Evolutionary conservation across 441 rosid genomes (phyloP), one percentile per base, ranked within the genome.

Genomic region (Flueggea neowawraea): DNA sequence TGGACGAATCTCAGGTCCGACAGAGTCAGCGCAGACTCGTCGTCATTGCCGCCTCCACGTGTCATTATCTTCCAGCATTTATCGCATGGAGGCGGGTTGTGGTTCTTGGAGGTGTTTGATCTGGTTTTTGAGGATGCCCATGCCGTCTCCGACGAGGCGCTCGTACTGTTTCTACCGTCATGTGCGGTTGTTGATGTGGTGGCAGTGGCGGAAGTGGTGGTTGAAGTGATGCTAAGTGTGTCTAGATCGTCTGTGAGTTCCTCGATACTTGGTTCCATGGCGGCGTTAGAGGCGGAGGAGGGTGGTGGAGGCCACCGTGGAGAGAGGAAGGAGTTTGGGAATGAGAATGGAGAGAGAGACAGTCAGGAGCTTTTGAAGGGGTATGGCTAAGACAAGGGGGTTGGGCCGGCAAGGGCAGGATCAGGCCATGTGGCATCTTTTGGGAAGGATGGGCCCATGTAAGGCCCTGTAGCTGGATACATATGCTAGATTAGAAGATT

Each of bases 171-270:
- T 53, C 31, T 53, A 16, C 4, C 9, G 22, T 16, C 55, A 14
- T 58, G 53, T 16, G 61, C 55, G 31, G 72, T 66, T 53, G 73
- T 51, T 2, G 55, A n/a, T 8, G 57, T 58, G 44, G 75, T 66
- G 49, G 73, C 47, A 0, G 72, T 56, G 0, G 70, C 60, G 28
- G 28, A 22, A 22, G 28, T 22, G 36, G 75, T 28, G 55, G 77
- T 65, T 61, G 86, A 81, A 54, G 73, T 75, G 61, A 77, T 65
- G 67, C 87, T 82, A 22, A 78, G 70, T 60, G 58, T 62, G 45
- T 78, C 81, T 15, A 76, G 66, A 55, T 82, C 87, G n/a, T 78
- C 83, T 10, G 72, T 17, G 3, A 53, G 64, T 16, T 78, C 80
- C 13, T 75, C 82, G 3, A 52, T 22, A 2, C 47, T 55, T 31